These are phyloP conservation scores for Alternaria atra DNA, from an alignment of 2,329 filamentous ascomycete species.

Conservation along the genomic window DNA sequence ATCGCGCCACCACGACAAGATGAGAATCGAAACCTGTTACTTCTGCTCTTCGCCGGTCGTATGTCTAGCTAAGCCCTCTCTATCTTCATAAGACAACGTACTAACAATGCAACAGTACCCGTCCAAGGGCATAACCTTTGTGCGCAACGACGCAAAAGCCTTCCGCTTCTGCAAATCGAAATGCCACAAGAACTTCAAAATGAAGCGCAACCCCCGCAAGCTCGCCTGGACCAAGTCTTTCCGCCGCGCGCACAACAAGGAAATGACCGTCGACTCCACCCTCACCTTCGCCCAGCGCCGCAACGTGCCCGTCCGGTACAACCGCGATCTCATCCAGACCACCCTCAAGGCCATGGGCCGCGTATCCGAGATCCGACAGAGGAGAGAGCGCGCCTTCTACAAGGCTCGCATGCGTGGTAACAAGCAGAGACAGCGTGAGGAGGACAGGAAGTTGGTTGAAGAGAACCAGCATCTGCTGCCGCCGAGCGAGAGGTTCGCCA, in stretches of 20 bases:
- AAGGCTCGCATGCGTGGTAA: slow-evolving; percentile 93
- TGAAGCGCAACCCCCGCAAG: slow-evolving; percentile 81
- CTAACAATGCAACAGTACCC: slow-evolving; percentile 23
- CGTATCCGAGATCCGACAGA: slow-evolving; percentile 82
- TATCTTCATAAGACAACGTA: neutral
- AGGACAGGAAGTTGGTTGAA: slow-evolving; percentile 86
- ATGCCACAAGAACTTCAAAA: slow-evolving; percentile 80
- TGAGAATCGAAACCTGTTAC: slow-evolving; percentile 57
- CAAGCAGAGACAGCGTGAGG: slow-evolving; percentile 79
- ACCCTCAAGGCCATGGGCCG: slow-evolving; percentile 93
- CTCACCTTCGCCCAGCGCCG: slow-evolving; percentile 91
- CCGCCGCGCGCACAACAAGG: slow-evolving; percentile 66
- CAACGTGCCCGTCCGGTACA: slow-evolving; percentile 95
- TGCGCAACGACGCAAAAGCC: slow-evolving; percentile 64
- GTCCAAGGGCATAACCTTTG: slow-evolving; percentile 66
- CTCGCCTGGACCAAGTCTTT: slow-evolving; percentile 59
- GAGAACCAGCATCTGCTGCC: slow-evolving; percentile 94
- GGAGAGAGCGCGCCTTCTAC: slow-evolving; percentile 91
- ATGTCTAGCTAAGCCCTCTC: neutral
- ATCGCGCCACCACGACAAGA: slow-evolving; percentile 23
- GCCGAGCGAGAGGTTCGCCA: slow-evolving; percentile 56
- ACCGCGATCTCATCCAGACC: slow-evolving; percentile 86
- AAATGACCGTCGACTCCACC: slow-evolving; percentile 83
- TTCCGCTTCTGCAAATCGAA: slow-evolving; percentile 71
- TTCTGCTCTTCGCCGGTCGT: slow-evolving; percentile 70